Evolutionary conservation across 2,329 filamentous ascomycete genomes (phyloP).

Genomic region (Sodiomyces alkalinus): DNA sequence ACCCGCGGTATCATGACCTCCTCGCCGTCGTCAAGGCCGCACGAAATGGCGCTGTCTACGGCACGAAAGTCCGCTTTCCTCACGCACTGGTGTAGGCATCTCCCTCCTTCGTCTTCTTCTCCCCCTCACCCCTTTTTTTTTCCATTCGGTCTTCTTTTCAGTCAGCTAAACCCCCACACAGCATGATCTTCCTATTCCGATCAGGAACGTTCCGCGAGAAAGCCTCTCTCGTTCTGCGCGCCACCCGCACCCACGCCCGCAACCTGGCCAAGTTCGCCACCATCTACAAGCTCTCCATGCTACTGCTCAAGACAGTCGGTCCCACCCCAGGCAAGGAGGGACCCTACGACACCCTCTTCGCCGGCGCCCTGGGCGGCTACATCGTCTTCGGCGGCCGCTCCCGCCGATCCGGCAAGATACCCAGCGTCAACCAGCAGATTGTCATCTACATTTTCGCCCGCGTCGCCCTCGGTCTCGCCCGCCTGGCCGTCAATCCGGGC

Average conservation of each 20-base stretch:
- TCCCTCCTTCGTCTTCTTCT: not conserved
- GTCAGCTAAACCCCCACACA: conserved; percentile 18
- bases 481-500: conserved; percentile 58
- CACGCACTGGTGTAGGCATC: conserved; percentile 66
- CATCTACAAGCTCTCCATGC: conserved; percentile 75
- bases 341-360: conserved; percentile 70
- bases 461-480: conserved; percentile 71
- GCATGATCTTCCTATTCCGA: conserved; percentile 94
- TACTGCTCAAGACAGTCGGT: conserved; percentile 52
- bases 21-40: conserved; percentile 81
- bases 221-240: conserved; percentile 59
- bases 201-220: conserved; percentile 72
- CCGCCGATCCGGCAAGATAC: conserved; percentile 50
- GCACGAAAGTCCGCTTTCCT: conserved; percentile 92
- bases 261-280: conserved; percentile 87
- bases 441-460: conserved; percentile 96
- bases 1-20: conserved; percentile 73
- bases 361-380: conserved; percentile 82
- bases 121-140: not conserved
- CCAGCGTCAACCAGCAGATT: conserved; percentile 86
- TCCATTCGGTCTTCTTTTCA: no score
- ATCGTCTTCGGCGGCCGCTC: conserved; percentile 66
- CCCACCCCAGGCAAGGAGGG: conserved; percentile 46
- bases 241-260: conserved; percentile 76
- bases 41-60: conserved; percentile 94